Percentiles rank a stretch among this genome's conserved stretches.
These are phyloP conservation scores for Candida ortonii DNA, from an alignment of 805 yeast species.

Conservation along the genomic window DNA sequence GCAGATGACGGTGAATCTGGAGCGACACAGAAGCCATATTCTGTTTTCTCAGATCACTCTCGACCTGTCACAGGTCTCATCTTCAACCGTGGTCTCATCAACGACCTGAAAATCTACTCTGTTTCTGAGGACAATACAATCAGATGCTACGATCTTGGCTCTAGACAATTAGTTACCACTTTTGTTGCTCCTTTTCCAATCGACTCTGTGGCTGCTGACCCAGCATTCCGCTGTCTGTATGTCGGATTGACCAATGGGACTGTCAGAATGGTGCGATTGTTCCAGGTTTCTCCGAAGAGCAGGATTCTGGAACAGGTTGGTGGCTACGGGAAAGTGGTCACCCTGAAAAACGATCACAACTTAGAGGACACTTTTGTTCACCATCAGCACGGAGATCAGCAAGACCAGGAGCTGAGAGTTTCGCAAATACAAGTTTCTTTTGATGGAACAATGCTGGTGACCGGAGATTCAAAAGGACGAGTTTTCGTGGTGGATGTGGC, in stretches of 20 bases:
- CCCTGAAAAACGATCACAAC: conserved; percentile 49
- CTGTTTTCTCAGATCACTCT: conserved; percentile 59
- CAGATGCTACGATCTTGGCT: conserved; percentile 59
- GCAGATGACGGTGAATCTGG: conserved; percentile 31
- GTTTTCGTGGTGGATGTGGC: conserved; percentile 65
- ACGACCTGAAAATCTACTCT: conserved; percentile 64
- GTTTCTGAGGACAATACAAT: conserved; percentile 73
- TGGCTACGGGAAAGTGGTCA: conserved; percentile 50
- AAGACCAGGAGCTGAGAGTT: conserved; percentile 35
- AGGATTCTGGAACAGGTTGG: conserved; percentile 56
- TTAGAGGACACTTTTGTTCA: conserved; percentile 51
- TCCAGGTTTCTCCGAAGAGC: conserved; percentile 33
- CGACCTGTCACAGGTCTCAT: conserved; percentile 41
- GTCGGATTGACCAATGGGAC: conserved; percentile 66
- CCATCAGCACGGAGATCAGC: conserved; percentile 34
- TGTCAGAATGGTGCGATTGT: conserved; percentile 55
- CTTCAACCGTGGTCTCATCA: conserved; percentile 45
- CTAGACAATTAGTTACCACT: conserved; percentile 55
- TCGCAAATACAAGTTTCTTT: conserved; percentile 58
- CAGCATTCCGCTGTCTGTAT: conserved; percentile 73
- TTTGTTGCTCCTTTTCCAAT: conserved; percentile 64
- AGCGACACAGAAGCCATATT: conserved; percentile 51
- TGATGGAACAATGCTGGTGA: conserved; percentile 70
- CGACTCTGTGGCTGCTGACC: conserved; percentile 62
- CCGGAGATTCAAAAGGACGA: conserved; percentile 75